phyloP scores from a whole-genome alignment of 208 protist genomes.

The Histomonas meleagridis region DNA sequence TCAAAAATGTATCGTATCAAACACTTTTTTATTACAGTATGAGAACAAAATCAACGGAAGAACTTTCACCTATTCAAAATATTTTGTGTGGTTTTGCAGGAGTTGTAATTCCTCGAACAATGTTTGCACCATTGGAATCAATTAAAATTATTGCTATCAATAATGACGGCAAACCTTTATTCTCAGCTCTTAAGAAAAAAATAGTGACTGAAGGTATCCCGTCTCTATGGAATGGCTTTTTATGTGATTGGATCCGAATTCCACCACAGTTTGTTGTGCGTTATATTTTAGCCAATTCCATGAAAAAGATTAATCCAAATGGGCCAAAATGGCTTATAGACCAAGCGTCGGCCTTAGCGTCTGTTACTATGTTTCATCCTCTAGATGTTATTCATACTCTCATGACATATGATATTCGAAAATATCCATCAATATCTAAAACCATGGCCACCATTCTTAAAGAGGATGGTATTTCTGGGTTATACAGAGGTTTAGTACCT shows the following conservation, averaged over 20 bases:
- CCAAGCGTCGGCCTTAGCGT: neutral
- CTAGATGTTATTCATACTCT: slow-evolving; percentile 11
- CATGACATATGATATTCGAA: neutral
- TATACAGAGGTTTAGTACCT: neutral
- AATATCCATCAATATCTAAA: neutral
- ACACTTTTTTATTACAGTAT: no score
- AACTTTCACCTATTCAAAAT: neutral
- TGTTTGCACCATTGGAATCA: neutral
- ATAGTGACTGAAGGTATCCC: neutral
- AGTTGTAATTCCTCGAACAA: neutral
- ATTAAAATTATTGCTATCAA: neutral
- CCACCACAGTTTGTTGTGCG: neutral
- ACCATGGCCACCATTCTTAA: neutral
- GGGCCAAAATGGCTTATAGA: neutral
- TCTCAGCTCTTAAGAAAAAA: neutral
- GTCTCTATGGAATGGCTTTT: neutral
- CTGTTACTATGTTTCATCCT: neutral
- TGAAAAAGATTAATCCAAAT: slow-evolving; percentile 7
- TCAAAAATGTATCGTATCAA: no score
- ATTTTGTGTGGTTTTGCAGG: neutral
- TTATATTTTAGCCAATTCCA: neutral
- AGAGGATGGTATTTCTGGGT: neutral
- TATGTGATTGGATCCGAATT: neutral
- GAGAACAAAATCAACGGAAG: no score
- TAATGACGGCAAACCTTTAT: neutral